Conservation (phyloP, 305 asterid genomes). For the Fraxinus sp. region DNA sequence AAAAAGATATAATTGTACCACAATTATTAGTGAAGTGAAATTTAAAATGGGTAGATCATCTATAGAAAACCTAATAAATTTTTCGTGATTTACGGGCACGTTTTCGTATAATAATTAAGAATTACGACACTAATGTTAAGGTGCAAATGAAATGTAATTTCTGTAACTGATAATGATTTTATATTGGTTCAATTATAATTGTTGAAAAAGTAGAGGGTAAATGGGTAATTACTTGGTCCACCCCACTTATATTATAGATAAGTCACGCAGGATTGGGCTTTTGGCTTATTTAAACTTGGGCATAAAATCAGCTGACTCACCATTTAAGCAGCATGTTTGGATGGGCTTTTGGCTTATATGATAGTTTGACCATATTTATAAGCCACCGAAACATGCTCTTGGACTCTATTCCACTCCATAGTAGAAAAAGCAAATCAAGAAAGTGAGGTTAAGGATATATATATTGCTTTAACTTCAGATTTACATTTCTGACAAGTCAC, state of each 20-base stretch:
- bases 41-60: background rate
- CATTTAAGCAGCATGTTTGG: background rate
- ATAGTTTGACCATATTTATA: background rate
- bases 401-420: background rate
- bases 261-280: background rate
- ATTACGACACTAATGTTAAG: background rate
- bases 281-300: background rate
- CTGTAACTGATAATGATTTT: background rate
- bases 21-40: background rate
- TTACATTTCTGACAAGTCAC: background rate
- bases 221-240: background rate
- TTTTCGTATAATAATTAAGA: background rate
- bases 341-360: background rate
- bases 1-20: background rate
- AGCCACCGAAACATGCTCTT: background rate
- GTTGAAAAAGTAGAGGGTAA: background rate
- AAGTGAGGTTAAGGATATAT: background rate
- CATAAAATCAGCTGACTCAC: background rate
- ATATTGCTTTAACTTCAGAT: background rate
- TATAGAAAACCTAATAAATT: background rate
- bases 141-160: background rate
- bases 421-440: background rate
- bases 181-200: background rate
- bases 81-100: background rate
- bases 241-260: background rate